Evolutionary conservation across 352 stramenopile species (phyloP).

Genomic region (Globisporangium cylindrosporum): DNA sequence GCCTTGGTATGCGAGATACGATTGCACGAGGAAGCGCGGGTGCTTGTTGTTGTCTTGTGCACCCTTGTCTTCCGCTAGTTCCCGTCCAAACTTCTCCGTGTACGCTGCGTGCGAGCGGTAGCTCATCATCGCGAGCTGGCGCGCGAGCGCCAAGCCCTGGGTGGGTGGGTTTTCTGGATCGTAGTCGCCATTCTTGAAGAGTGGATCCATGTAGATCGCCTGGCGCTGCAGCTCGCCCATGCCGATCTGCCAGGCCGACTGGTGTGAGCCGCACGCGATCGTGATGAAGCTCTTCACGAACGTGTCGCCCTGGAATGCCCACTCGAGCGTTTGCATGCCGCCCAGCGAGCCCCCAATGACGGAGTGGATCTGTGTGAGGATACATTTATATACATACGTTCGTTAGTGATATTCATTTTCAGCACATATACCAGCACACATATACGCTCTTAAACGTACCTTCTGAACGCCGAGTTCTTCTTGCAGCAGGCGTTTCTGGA

Average conservation of each 20-base stretch:
- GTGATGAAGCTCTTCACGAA: slow-evolving; percentile 90
- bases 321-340: slow-evolving; percentile 98
- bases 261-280: slow-evolving; percentile 92
- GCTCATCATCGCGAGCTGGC: slow-evolving; percentile 96
- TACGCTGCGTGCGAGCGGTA: slow-evolving; percentile 94
- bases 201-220: slow-evolving; percentile 94
- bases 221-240: slow-evolving; percentile 95
- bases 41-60: slow-evolving; percentile 19
- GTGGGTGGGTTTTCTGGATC: slow-evolving; percentile 57
- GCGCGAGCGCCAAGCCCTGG: slow-evolving; percentile 87
- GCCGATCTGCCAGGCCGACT: slow-evolving; percentile 96
- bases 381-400: background rate
- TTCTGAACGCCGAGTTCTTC: slow-evolving; percentile 86
- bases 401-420: too few species aligned
- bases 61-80: slow-evolving; percentile 27
- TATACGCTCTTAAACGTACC: slow-evolving; percentile 5
- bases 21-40: slow-evolving; percentile 72
- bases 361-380: slow-evolving; percentile 34
- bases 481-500: slow-evolving; percentile 90
- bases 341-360: slow-evolving; percentile 96
- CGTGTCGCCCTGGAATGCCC: slow-evolving; percentile 82
- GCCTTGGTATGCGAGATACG: slow-evolving; percentile 90
- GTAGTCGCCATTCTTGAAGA: slow-evolving; percentile 87
- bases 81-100: slow-evolving; percentile 90
- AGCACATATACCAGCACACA: too few species aligned